A percentile compares a stretch with the other conserved stretches of the same genome.
Conservation (phyloP, 2,329 filamentous ascomycete species). For the Didymosphaeria variabile region DNA sequence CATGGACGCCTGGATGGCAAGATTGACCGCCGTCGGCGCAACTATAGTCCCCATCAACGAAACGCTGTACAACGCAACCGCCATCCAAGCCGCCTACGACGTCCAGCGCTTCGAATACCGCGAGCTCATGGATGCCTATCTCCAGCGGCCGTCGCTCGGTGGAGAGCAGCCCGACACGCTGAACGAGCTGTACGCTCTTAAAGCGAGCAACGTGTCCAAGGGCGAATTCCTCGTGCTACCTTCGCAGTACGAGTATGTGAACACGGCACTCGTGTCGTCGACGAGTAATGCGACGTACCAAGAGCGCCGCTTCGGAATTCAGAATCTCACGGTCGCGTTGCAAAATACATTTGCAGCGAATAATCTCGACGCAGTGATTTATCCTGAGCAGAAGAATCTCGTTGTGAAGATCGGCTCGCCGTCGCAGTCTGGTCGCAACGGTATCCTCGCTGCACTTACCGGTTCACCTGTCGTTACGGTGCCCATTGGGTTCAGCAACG, state of each 20-base stretch:
- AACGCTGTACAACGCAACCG: slow-evolving; percentile 61
- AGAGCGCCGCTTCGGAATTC: slow-evolving; percentile 58
- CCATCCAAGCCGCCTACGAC: slow-evolving; percentile 61
- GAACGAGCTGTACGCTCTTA: slow-evolving; percentile 58
- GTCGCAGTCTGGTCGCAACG: slow-evolving; percentile 68
- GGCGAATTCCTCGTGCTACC: slow-evolving; percentile 69
- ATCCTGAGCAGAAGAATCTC: slow-evolving; percentile 71
- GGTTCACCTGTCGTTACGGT: slow-evolving; percentile 63
- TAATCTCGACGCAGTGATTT: slow-evolving; percentile 66
- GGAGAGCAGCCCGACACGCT: slow-evolving; percentile 59
- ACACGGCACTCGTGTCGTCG: slow-evolving; percentile 61
- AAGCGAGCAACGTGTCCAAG: slow-evolving; percentile 37
- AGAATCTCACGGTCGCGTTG: slow-evolving; percentile 61
- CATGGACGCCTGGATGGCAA: slow-evolving; percentile 59
- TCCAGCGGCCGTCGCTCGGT: slow-evolving; percentile 55
- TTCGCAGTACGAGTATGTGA: slow-evolving; percentile 64
- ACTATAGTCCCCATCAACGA: slow-evolving; percentile 61
- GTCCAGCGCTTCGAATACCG: slow-evolving; percentile 70
- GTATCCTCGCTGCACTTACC: slow-evolving; percentile 64
- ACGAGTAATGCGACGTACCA: slow-evolving; percentile 62
- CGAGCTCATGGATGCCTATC: slow-evolving; percentile 64
- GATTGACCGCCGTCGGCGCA: slow-evolving; percentile 59
- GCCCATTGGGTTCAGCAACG: slow-evolving; percentile 62
- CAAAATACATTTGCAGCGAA: slow-evolving; percentile 60
- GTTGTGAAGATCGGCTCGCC: slow-evolving; percentile 66